Base-by-base conservation (phyloP, 495 filamentous ascomycete species). In the Corynascus novoguineensis region DNA sequence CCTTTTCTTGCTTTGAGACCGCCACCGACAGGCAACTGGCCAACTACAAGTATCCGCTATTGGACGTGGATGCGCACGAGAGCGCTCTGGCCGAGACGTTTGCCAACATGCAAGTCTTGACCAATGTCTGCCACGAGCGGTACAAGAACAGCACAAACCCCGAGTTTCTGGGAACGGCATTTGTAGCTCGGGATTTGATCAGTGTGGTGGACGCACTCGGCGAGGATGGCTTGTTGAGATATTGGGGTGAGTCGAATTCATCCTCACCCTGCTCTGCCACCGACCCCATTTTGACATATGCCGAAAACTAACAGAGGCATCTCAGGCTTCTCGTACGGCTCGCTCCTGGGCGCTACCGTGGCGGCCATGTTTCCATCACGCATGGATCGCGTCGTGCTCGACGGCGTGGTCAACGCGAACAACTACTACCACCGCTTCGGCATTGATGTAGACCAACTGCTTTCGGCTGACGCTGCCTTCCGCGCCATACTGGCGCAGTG, bases 271-370 rank as follows among this genome's bases (percentile, higher is more conserved):
- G 14, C n/a, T n/a, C n/a, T n/a, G n/a, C n/a, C n/a, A n/a, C n/a
- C n/a, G n/a, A n/a, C n/a, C n/a, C n/a, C n/a, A n/a, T n/a, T n/a
- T n/a, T n/a, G n/a, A n/a, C n/a, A 31, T 14, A 0, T 21, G n/a
- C n/a, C 17, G 5, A n/a, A n/a, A n/a, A 35, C 40, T 22, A 35
- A 22, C 10, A 7, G 4, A 46, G 8, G 7, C 17, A 4, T 14
- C 84, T n/a, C 19, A 53, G 82, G 81, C 5, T 71, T 80, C 14
- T 82, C 78, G 3, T 85, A 85, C 64, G 83, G 82, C 7, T 81
- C 81, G 17, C 50, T 82, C 10, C 67, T 84, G 0, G 83, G 83
- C 8, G 64, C 74, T 50, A 85, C 64, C 31, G 70, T 72, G 42
- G 71, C 71, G 7, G 60, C 71, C 14, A 68, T 74, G 69, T 73